phyloP scores from a whole-genome alignment of 345 rosid genomes.

The Garcia nutans region DNA sequence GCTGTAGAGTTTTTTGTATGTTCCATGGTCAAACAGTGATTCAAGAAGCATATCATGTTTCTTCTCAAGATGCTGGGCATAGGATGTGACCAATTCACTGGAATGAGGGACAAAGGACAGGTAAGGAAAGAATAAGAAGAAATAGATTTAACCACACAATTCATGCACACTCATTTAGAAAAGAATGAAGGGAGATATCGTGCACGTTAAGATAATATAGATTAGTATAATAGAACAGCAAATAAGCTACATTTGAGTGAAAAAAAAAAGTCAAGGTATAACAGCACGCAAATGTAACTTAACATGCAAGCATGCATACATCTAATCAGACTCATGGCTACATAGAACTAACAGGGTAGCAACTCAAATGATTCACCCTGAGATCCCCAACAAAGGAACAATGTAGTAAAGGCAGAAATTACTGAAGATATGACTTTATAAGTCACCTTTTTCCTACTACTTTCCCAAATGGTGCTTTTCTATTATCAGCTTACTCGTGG shows the following conservation, averaged over 20 bases:
- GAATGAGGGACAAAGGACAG: slow-evolving; percentile 9
- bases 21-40: slow-evolving; percentile 67
- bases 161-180: not conserved
- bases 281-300: not conserved
- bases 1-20: slow-evolving; percentile 88
- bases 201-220: not conserved
- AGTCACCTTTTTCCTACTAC: not conserved
- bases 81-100: slow-evolving; percentile 82
- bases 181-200: slow-evolving; percentile 7
- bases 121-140: not conserved
- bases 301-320: not conserved
- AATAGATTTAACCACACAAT: not conserved
- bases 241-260: not conserved
- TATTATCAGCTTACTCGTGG: not conserved
- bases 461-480: not conserved
- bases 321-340: not conserved
- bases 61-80: slow-evolving; percentile 81
- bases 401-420: not conserved
- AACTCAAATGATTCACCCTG: not conserved
- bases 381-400: not conserved
- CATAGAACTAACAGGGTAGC: not conserved
- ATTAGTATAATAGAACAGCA: not conserved
- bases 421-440: not conserved
- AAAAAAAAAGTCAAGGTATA: not conserved
- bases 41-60: slow-evolving; percentile 94